Evolutionary conservation across 306 rosid genomes (phyloP), one percentile per base, ranked within the genome.

Genomic region (Vigna mungo): DNA sequence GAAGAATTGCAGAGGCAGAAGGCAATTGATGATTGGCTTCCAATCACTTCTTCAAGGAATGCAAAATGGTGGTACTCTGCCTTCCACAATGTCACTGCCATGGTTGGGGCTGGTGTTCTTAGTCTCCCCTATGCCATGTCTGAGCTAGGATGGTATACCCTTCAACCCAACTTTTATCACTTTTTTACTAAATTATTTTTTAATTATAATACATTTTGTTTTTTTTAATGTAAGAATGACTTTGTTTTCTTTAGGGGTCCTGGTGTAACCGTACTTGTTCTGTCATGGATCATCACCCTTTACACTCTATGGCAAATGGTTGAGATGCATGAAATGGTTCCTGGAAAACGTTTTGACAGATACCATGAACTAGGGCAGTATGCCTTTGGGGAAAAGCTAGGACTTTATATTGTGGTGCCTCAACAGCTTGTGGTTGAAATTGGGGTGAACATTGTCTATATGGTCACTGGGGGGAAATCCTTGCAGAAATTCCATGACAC

Each of bases 1-100:
- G 84, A 59, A 59, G 63, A 63, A 7, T 0, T 16, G 27, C 72
- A 37, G 62, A 78, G 52, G 68, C 83, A 88, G 64, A 92, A 86
- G 86, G 85, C 71, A 30, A 82, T 92, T 39, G 84, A 88, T 51
- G 93, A 78, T 4, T 92, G 97, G 90, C 97, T 92, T 68, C 96
- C 93, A 43, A 90, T 92, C 30, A 90, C 96, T 20, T 86, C 96
- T 0, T 86, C 96, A 30, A 87, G 96, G 56, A 88, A 88, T 74
- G 97, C 90, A 85, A 92, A 90, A 72, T 92, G 97, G 96, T 92
- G 97, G 96, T 86, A 92, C 85, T 75, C 97, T 0, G 92, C 97
- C 36, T 90, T 92, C 80, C 97, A 90, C 92, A 90, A 92, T 77
- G 85, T 92, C 58, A 90, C 95, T 53, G 91, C 97, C 51, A 92